Evolutionary conservation across 345 rosid genomes (phyloP).

Genomic region (Dipteronia dyeriana): DNA sequence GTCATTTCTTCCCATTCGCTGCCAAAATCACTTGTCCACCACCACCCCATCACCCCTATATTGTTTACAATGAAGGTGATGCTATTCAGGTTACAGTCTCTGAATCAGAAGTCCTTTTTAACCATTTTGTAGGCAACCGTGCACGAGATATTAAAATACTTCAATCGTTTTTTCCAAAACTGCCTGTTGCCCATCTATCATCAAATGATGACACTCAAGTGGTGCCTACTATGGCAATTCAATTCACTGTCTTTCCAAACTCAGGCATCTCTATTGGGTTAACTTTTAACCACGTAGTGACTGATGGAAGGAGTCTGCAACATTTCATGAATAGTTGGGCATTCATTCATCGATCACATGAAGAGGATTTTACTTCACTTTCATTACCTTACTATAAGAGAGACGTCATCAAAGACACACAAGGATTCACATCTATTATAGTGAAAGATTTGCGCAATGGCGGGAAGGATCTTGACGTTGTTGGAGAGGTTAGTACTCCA

Average conservation of each 20-base stretch:
- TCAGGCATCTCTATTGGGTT: conserved; percentile 38
- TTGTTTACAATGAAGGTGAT: conserved; percentile 19
- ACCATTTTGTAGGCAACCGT: conserved; percentile 16
- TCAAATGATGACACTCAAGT: neutral
- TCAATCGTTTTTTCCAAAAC: conserved; percentile 32
- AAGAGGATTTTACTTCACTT: neutral
- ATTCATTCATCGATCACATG: neutral
- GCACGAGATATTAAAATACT: conserved; percentile 17
- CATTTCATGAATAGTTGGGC: conserved; percentile 52
- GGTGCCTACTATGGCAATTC: conserved; percentile 31
- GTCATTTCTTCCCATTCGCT: conserved; percentile 34
- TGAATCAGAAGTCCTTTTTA: conserved; percentile 30
- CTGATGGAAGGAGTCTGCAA: conserved; percentile 40
- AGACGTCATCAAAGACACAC: conserved; percentile 35
- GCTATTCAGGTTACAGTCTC: conserved; percentile 31
- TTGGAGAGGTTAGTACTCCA: neutral
- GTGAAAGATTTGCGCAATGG: conserved; percentile 22
- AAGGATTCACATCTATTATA: conserved; percentile 18
- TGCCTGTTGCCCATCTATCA: neutral
- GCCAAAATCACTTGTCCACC: conserved; percentile 29
- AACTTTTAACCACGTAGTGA: conserved; percentile 30
- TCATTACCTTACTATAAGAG: conserved; percentile 25
- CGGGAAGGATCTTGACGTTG: neutral
- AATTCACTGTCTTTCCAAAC: conserved; percentile 43
- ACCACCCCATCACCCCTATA: conserved; percentile 29